Evolutionary conservation across 2,329 filamentous ascomycete genomes (phyloP).

Genomic region (Bimuria novae-zelandiae): DNA sequence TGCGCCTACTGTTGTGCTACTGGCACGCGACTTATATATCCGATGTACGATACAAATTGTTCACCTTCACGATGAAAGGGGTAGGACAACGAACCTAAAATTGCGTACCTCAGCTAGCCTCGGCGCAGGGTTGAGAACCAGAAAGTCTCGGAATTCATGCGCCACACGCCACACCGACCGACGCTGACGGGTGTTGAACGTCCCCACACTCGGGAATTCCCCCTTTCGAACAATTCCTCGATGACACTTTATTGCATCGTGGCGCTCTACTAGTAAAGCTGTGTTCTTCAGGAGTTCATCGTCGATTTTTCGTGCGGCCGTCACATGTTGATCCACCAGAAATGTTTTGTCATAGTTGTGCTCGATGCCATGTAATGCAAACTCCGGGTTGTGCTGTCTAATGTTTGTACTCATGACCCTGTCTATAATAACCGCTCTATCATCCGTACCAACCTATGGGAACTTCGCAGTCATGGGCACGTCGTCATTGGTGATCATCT

Average conservation of each 20-base stretch:
- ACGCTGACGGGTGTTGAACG: not conserved
- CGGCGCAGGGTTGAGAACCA: not conserved
- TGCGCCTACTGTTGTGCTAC: slow-evolving; percentile 20
- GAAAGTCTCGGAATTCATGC: not conserved
- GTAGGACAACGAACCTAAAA: not conserved
- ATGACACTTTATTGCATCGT: no score
- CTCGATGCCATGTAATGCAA: not conserved
- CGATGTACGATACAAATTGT: no score
- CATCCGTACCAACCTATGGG: not conserved
- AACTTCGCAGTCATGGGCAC: slow-evolving; percentile 59
- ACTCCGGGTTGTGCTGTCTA: slow-evolving; percentile 1
- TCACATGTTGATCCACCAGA: not conserved
- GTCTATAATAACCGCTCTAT: slow-evolving; percentile 16
- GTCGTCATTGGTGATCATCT: slow-evolving; percentile 74
- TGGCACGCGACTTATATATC: not conserved
- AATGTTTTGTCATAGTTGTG: no score
- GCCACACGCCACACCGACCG: slow-evolving; percentile 13
- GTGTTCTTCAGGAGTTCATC: slow-evolving; percentile 2
- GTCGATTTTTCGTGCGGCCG: not conserved
- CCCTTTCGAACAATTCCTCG: no score
- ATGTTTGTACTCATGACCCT: slow-evolving; percentile 6
- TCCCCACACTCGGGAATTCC: no score
- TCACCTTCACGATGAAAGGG: no score
- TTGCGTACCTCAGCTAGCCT: not conserved
- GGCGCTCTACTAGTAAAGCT: not conserved